Percentiles rank a stretch among this genome's conserved stretches.
These are phyloP conservation scores for Entomortierella chlamydospora DNA, from an alignment of 192 early-diverging fungal species.

Conservation along the genomic window DNA sequence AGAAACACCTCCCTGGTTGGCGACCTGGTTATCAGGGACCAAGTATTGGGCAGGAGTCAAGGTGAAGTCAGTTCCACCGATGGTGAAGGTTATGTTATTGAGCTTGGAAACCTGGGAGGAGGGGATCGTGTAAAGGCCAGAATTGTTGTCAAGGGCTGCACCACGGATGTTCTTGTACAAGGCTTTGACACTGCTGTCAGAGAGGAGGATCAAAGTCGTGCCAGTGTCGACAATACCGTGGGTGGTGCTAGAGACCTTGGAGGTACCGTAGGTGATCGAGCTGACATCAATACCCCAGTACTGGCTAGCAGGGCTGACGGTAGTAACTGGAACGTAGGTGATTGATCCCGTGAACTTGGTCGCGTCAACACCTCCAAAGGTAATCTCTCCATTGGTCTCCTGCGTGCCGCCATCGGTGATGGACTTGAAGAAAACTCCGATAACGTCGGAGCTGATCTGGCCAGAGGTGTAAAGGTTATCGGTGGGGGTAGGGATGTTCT, in stretches of 20 bases:
- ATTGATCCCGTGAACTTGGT: conserved; percentile 24
- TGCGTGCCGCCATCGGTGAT: conserved; percentile 1
- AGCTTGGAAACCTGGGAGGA: no score
- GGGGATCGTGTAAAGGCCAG: no score
- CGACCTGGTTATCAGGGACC: no score
- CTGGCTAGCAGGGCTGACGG: not conserved
- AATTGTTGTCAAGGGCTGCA: not conserved
- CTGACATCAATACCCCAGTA: conserved; percentile 41
- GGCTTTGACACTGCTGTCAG: not conserved
- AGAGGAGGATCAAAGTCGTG: conserved; percentile 20
- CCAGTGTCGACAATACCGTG: conserved; percentile 2
- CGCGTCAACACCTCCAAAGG: conserved; percentile 31
- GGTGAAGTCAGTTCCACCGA: no score
- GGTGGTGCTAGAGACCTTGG: not conserved
- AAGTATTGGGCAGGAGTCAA: no score
- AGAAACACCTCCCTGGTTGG: not conserved
- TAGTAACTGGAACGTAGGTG: conserved; percentile 21
- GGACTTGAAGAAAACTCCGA: conserved; percentile 39
- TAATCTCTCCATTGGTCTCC: conserved; percentile 30
- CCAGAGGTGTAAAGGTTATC: conserved; percentile 16
- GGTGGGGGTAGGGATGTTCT: conserved; percentile 25
- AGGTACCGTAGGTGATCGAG: conserved; percentile 12
- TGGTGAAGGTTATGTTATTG: no score
- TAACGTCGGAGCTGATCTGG: conserved; percentile 9
- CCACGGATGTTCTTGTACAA: conserved; percentile 14